Percentiles rank a stretch among this genome's conserved stretches.
phyloP scores from a whole-genome alignment of 2,329 filamentous ascomycete species.

The Colletotrichum sp. region DNA sequence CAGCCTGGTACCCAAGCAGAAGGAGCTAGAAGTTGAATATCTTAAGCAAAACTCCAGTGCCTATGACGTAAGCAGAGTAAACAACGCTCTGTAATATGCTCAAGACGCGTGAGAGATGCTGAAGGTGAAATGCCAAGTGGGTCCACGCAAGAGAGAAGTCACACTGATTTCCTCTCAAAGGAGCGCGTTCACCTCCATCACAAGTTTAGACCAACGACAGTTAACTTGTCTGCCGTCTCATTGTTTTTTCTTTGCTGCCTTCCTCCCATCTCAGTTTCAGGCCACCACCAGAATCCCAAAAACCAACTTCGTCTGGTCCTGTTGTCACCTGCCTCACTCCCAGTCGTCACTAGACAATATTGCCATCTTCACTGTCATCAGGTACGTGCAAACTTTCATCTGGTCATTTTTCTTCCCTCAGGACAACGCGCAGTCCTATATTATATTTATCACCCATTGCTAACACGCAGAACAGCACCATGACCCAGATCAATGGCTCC shows the following conservation, averaged over 20 bases:
- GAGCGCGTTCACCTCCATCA: neutral
- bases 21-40: neutral
- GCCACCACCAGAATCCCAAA: neutral
- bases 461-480: neutral
- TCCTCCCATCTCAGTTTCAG: neutral
- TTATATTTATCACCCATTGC: neutral
- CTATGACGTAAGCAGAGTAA: neutral
- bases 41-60: neutral
- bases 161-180: neutral
- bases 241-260: neutral
- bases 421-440: neutral
- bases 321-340: neutral
- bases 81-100: neutral
- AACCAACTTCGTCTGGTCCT: neutral
- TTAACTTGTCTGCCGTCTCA: neutral
- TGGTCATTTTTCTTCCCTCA: neutral
- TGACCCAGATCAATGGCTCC: neutral
- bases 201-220: neutral
- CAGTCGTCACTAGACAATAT: neutral
- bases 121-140: neutral
- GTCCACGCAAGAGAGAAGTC: neutral
- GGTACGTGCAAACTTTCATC: neutral
- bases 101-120: neutral
- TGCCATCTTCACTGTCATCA: neutral
- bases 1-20: neutral